Evolutionary conservation across 345 rosid genomes (phyloP).

Genomic region (Erucastrum elatum): DNA sequence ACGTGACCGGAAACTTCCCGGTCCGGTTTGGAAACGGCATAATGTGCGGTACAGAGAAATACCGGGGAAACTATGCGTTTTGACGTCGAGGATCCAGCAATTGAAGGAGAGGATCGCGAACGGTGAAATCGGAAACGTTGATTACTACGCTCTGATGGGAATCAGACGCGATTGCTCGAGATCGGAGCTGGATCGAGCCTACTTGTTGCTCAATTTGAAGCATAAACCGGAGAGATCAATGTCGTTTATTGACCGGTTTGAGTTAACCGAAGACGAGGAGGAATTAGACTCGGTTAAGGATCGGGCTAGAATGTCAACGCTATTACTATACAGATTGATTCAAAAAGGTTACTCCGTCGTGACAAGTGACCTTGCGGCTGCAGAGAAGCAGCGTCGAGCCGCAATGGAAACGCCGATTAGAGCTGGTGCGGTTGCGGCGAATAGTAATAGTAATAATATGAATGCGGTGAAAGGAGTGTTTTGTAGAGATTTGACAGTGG

Average conservation of each 20-base stretch:
- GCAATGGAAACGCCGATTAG: conserved; percentile 42
- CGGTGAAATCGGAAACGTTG: conserved; percentile 80
- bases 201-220: conserved; percentile 70
- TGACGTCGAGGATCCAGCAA: conserved; percentile 61
- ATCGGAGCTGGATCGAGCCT: conserved; percentile 92
- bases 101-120: conserved; percentile 77
- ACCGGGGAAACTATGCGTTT: conserved; percentile 77
- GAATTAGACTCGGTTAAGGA: conserved; percentile 72
- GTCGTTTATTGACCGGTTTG: conserved; percentile 76
- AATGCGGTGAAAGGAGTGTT: conserved; percentile 75
- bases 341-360: conserved; percentile 80
- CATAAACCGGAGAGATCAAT: conserved; percentile 92
- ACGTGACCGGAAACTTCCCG: conserved; percentile 93
- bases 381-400: conserved; percentile 59
- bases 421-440: conserved; percentile 19
- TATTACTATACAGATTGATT: conserved; percentile 79
- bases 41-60: conserved; percentile 82
- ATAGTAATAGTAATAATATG: too few species aligned
- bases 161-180: conserved; percentile 86
- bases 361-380: conserved; percentile 58
- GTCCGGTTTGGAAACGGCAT: conserved; percentile 97
- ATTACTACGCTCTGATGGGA: conserved; percentile 82
- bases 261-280: conserved; percentile 75
- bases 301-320: conserved; percentile 72
- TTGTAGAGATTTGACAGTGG: conserved; percentile 81